Evolutionary conservation across 2,329 filamentous ascomycete species (phyloP).

Genomic region (Aurifilum marmelostoma): DNA sequence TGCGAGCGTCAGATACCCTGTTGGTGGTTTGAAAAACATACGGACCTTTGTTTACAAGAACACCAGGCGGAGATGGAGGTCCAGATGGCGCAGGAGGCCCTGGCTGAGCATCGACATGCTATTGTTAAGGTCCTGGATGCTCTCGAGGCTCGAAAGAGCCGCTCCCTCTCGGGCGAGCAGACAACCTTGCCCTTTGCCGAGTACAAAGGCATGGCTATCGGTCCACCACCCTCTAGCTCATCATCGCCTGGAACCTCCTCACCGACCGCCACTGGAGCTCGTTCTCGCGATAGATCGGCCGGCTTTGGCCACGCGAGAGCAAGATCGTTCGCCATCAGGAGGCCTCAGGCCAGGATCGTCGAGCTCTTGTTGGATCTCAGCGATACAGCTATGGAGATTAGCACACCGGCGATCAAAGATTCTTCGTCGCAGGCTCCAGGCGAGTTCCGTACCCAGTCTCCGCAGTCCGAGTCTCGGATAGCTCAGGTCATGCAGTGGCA

Average conservation of each 20-base stretch:
- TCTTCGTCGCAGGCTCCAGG: constrained; percentile 66
- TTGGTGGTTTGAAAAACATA: constrained; percentile 99
- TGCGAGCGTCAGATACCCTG: constrained; percentile 96
- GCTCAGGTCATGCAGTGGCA: constrained; percentile 96
- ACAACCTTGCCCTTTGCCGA: constrained; percentile 65
- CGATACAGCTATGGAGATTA: constrained; percentile 94
- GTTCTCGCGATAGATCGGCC: constrained; percentile 70
- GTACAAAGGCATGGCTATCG: constrained; percentile 87
- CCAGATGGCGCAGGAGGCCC: constrained; percentile 88
- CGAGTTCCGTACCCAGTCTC: constrained; percentile 90
- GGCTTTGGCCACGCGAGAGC: constrained; percentile 80
- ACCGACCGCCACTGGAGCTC: constrained; percentile 70
- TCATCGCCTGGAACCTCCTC: constrained; percentile 74
- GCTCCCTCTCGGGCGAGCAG: constrained; percentile 61
- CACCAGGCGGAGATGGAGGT: constrained; percentile 98
- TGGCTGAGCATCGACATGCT: constrained; percentile 89
- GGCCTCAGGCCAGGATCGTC: constrained; percentile 89
- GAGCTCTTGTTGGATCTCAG: constrained; percentile 94
- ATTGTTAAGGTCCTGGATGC: constrained; percentile 96
- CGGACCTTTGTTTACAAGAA: constrained; percentile 92
- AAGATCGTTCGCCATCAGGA: constrained; percentile 86
- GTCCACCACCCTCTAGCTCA: constrained; percentile 70
- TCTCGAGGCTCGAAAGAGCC: constrained; percentile 76
- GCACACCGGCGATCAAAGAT: constrained; percentile 90
- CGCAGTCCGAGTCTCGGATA: constrained; percentile 92